Conservation (phyloP, 352 stramenopile species). For the Pythium scleroteichum region DNA sequence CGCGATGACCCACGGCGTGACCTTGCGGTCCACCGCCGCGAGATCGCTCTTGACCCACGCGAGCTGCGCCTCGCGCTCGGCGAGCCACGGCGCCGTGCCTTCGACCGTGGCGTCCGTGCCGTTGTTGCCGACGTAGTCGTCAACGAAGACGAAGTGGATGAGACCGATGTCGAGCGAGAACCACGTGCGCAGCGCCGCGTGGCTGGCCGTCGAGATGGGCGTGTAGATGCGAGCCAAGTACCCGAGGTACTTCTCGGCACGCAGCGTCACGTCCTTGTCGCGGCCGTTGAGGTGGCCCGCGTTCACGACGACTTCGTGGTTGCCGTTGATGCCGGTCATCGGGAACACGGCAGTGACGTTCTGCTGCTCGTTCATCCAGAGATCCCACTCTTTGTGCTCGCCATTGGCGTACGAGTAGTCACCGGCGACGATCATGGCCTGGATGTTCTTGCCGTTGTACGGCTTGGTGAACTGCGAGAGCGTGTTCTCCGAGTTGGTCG, state of each 20-base stretch:
- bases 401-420: slow-evolving; percentile 18
- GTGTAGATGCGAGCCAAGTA: slow-evolving; percentile 14
- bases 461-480: slow-evolving; percentile 14
- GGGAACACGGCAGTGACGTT: slow-evolving; percentile 13
- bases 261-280: slow-evolving; percentile 1
- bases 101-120: slow-evolving; percentile 11
- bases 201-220: slow-evolving; percentile 3
- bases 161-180: slow-evolving; percentile 14
- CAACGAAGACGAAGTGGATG: slow-evolving; percentile 16
- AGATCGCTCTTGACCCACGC: slow-evolving; percentile 16
- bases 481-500: slow-evolving; percentile 15
- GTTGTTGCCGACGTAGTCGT: slow-evolving; percentile 17
- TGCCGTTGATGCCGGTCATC: slow-evolving; percentile 12
- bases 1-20: slow-evolving; percentile 10
- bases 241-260: slow-evolving; percentile 10
- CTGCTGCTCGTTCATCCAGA: slow-evolving; percentile 17
- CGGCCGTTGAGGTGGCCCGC: slow-evolving; percentile 9
- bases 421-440: slow-evolving; percentile 10
- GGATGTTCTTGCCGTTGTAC: slow-evolving; percentile 12
- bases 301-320: slow-evolving; percentile 9
- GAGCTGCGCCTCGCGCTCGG: slow-evolving; percentile 13
- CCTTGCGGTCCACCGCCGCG: slow-evolving; percentile 8
- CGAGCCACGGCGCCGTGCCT: slow-evolving; percentile 13
- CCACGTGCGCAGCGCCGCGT: slow-evolving; percentile 8
- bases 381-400: slow-evolving; percentile 13